Evolutionary conservation across 2,329 filamentous ascomycete genomes (phyloP), one percentile per base, ranked within the genome.

Genomic region (Juglanconis sp.): DNA sequence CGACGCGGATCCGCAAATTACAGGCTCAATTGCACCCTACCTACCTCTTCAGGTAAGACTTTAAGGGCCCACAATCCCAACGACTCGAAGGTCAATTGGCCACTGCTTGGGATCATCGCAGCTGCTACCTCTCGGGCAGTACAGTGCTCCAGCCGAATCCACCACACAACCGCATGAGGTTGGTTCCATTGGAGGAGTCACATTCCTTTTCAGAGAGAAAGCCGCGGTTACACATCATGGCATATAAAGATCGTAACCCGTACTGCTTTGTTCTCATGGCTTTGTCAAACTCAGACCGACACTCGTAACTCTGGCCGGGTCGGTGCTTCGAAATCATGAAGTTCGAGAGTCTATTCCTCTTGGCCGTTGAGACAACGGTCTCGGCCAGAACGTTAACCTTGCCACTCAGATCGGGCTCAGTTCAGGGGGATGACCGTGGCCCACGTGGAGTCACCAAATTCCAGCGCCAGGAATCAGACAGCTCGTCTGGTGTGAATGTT

Each of bases 301-400:
- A 13, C 15, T 44, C 40, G 15, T 10, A 17, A 47, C 4, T 5
- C 17, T 30, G 5, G 4, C 15, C 5, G 44, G 44, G 17, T 11
- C 44, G 10, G 4, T 42, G 44, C 10, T 32, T 15, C 17, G 34
- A n/a, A 17, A 44, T 24, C 35, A 57, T 57, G 55, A 49, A 57
- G 24, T n/a, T 44, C 9, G 5, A 49, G 13, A 36, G 35, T 13
- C 47, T 57, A 24, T 7, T n/a, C 7, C 35, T 51, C 13, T 35
- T 57, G 35, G 24, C 38, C 30, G 46, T 15, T 15, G 55, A 34
- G 55, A 40, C 32, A 7, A 24, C 36, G 1, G 54, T 60, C n/a
- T 60, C 57, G 11, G 53, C 57, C 24, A n/a, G 7, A 5, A 53
- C 38, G 9, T 17, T 63, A 11, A 57, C 38, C 5, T 57, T 63